Base-by-base conservation (phyloP, 192 early-diverging fungal genomes). In the Coemansia sp. region DNA sequence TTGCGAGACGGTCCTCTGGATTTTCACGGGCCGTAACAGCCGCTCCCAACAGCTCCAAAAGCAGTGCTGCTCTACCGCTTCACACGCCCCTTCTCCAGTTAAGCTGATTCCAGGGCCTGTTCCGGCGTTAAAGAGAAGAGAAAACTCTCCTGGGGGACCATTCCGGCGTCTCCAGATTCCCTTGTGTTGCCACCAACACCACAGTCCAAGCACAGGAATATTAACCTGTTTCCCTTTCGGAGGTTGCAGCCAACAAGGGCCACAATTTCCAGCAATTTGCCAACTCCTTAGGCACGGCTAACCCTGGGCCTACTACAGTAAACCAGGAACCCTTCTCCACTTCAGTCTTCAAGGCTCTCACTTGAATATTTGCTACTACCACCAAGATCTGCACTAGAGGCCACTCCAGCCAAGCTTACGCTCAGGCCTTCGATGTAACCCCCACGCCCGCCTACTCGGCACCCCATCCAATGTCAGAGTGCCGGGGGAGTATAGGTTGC, bases 271-370 rank as follows among this genome's bases (percentile, higher is more conserved):
- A 76, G 82, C 76, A 62, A 41, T 67, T 89, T 69, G 83, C 85
- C 84, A 80, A 78, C 66, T 61, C 73, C 87, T 90, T 89, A 90
- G 88, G 88, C 86, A 89, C 85, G 85, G 86, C 88, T 88, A 79
- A 90, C 87, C 86, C 87, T 72, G 79, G 83, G 82, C 84, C 85
- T 87, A 88, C 77, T 86, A 70, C 83, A 83, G 87, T 87, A 84
- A 79, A 78, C 81, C 83, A 75, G 87, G 86, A 90, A 88, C 87
- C 87, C 84, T 88, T 88, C 85, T 88, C 87, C 86, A 87, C 87
- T 87, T 88, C 88, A 90, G 86, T 90, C 88, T 85, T 88, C 87
- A 90, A 90, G 86, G 88, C 76, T 88, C 84, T 86, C 87, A 88
- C 86, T 88, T 87, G 87, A 87, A 85, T 87, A 87, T 85, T 88